Base-by-base conservation (phyloP, 108 stramenopile species). In the Chaetoceros muelleri region DNA sequence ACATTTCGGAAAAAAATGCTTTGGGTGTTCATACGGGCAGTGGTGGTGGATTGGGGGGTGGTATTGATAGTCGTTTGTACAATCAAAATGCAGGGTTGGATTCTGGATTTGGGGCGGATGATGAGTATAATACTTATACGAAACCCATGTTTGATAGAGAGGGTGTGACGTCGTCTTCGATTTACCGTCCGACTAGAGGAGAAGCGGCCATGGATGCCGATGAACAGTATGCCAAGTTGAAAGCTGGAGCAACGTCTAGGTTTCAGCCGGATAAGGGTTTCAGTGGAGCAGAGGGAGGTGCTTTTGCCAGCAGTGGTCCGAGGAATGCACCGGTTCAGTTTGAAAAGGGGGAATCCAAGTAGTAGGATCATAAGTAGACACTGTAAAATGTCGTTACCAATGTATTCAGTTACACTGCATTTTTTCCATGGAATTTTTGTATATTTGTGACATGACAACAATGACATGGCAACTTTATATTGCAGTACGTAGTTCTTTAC, bases 1-100 rank as follows among this genome's bases (percentile, higher is more conserved):
- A 99, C 61, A 84, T 99, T 46, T 95, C 95, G 13, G 98, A 99
- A 73, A 90, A 95, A 73, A 87, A 98, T 72, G 98, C 98, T 2
- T 70, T 99, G 47, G 98, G 98, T 1, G 85, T 91, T n/a, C 90
- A 93, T 53, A 94, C 85, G 26, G 95, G 93, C n/a, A 77, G 71
- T 5, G 86, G 77, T 28, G 76, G 59, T 28, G 48, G 60, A 2
- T 85, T 78, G 0, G 85, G 69, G 1, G 90, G 86, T 30, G 86
- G 82, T 45, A 95, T 95, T 57, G 98, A 99, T 76, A 72, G 85
- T 20, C 72, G 98, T 13, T 62, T 99, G 47, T 99, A 97, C 77
- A 95, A 95, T 64, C 95, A 97, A 66, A 75, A 76, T 46, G 85
- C 87, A 2, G 98, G 98, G 28, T 75, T 98, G 80, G 90, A 91